Evolutionary conservation across 768 basidiomycete species (phyloP), one percentile per base, ranked within the genome.

Genomic region (Leccinum boreale): DNA sequence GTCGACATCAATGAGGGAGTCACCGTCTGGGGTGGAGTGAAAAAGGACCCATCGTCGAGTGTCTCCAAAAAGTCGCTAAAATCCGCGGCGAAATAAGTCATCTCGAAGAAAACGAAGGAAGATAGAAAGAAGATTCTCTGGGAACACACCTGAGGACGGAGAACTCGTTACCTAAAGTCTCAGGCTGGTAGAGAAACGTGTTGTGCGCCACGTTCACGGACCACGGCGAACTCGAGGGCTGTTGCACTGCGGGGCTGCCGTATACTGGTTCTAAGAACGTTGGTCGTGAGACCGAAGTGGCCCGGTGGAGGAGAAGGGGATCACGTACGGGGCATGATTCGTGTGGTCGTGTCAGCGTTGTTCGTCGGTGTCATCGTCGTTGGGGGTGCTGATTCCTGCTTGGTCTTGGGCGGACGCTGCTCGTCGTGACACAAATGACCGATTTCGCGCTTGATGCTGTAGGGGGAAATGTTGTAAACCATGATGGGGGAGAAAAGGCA

Each of bases 341-440:
- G 70, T n/a, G n/a, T 17, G 23, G 78, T 62, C 42, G 79, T 55
- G 44, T 79, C 72, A 9, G 69, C 52, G 5, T 64, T 61, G 14
- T 61, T 62, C 36, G 76, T 44, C 11, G 74, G 45, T 21, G 70
- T n/a, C n/a, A 17, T 3, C 17, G 36, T 17, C 17, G 36, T 12
- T 9, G 39, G 9, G 9, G 39, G n/a, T 1, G 70, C 50, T 56
- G 15, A 70, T 19, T 71, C 69, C 36, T 78, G 76, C 58, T 85
- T 85, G 17, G 67, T 71, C 66, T 84, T 85, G 1, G 64, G 58
- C 1, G 80, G 79, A 50, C 85, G 79, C 58, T 83, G 83, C 68
- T 95, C 93, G 71, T 96, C 95, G 64, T 93, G 90, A 67, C 95
- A 97, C 14, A 96, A 78, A 75, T 97, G 93, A 0, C 93, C 92